Evolutionary conservation across 805 yeast genomes (phyloP), one percentile per base, ranked within the genome.

Genomic region (Wilhelminamyces savonicus): DNA sequence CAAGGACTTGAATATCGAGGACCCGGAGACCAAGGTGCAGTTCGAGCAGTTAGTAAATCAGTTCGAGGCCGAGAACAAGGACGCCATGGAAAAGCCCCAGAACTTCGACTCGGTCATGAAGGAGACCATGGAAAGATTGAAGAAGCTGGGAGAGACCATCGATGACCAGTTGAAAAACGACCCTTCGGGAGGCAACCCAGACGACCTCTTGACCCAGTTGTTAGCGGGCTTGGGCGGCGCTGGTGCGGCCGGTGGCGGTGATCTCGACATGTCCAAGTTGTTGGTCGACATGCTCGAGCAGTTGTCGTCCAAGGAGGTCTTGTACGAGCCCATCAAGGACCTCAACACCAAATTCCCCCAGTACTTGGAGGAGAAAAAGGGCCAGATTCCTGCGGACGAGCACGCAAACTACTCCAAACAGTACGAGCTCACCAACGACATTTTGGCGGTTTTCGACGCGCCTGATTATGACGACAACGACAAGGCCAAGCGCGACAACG

Each of bases 261-360:
- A 69, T 36, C 56, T 81, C 39, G 87, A 81, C 47, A 70, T 79
- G 56, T 63, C 79, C 16, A 73, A 74, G 35, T 57, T 85, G 27
- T 58, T 85, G 36, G 70, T 68, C 13, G 85, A 82, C 21, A 77
- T 90, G 76, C 65, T 90, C 45, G 79, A 76, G 38, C 90, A 87
- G 50, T 69, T 90, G 52, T 74, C 92, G 6, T 76, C 92, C 4
- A 90, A 87, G 48, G 88, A 80, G 34, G 82, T 88, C 13, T 66
- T 90, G 22, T 88, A 84, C 49, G 94, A 82, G 43, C 96, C 97
- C 3, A 69, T 90, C 58, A 82, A 79, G 46, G 95, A 86, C 36
- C 67, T 88, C 51, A 74, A 78, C 40, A 58, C 63, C 9, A 84
- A 83, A 48, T 85, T 78, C 51, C 83, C 86, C 3, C 69, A 54